phyloP scores from a whole-genome alignment of 192 early-diverging fungal genomes.

The Geranomyces michiganensis region DNA sequence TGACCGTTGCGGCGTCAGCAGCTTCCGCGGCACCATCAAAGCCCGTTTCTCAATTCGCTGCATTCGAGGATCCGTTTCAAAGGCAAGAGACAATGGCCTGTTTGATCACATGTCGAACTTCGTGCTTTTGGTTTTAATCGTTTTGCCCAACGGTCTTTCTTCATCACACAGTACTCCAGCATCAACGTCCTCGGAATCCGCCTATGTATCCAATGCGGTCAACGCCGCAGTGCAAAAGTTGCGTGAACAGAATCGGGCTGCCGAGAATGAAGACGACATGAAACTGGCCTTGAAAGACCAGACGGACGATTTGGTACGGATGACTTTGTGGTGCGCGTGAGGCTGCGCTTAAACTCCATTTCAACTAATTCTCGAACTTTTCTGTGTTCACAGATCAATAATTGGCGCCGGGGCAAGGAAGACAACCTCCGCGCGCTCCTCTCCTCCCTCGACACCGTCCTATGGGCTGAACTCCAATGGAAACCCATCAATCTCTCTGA shows the following conservation, averaged over 20 bases:
- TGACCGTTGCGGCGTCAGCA: not conserved
- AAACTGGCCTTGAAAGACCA: conserved; percentile 75
- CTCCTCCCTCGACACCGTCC: conserved; percentile 72
- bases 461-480: conserved; percentile 80
- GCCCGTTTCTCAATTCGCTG: conserved; percentile 13
- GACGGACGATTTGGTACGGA: conserved; percentile 70
- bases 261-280: conserved; percentile 77
- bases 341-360: not conserved
- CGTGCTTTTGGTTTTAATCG: too few relatives aligned
- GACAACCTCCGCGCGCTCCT: conserved; percentile 87
- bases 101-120: too few relatives aligned
- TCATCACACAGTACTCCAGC: too few relatives aligned
- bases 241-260: conserved; percentile 68
- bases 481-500: conserved; percentile 79
- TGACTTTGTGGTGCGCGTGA: not conserved
- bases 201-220: conserved; percentile 28
- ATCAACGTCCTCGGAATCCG: not conserved
- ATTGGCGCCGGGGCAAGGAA: conserved; percentile 89
- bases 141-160: too few relatives aligned
- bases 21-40: not conserved
- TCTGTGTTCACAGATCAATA: conserved; percentile 48
- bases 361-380: not conserved
- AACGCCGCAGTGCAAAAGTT: conserved; percentile 71
- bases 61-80: conserved; percentile 14
- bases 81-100: too few relatives aligned